Evolutionary conservation across 768 basidiomycete genomes (phyloP), one percentile per base, ranked within the genome.

Genomic region (Boletus insuetus): DNA sequence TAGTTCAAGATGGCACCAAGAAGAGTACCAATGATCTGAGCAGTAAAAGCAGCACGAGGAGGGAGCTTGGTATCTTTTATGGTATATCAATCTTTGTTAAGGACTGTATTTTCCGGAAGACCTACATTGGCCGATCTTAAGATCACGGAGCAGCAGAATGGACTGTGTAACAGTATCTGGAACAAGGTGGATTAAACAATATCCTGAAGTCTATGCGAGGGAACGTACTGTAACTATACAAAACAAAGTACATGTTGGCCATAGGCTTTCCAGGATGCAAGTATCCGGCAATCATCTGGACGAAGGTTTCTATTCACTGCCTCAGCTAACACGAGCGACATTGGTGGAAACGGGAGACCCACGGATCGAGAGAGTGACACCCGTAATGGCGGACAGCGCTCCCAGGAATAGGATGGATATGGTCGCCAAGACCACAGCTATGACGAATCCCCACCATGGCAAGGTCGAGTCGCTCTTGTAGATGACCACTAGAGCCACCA

Each of bases 11-110:
- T 59, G 38, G 75, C 69, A 10, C 79, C 84, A 35, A 86, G 70
- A 46, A 86, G 67, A 6, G 83, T 80, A 1, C 85, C 84, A 46
- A 77, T 46, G 34, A 73, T 76, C 63, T 86, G 84, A 12, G 82
- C 81, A 19, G 77, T 74, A 67, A 87, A 86, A 3, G 84, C 82
- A 32, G 79, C 78, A 9, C 84, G 81, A 43, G 85, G 85, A 32
- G 85, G 82, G 38, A 86, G 75, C 69, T 86, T 86, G 22, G 78
- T 56, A 49, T 70, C 68, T 69, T 38, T 38, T 1, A 16, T 16
- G 7, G 37, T n/a, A 74, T 65, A 12, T 35, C 3, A 35, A 1
- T 35, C 34, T 14, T 77, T 78, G 37, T 74, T 75, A 65, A 68
- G 19, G 9, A n/a, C 3, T 26, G 3, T 17, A 51, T 20, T 17